Percentiles rank a stretch among this genome's conserved stretches.
Conservation (phyloP, 495 filamentous ascomycete species). For the Cercophora samala region DNA sequence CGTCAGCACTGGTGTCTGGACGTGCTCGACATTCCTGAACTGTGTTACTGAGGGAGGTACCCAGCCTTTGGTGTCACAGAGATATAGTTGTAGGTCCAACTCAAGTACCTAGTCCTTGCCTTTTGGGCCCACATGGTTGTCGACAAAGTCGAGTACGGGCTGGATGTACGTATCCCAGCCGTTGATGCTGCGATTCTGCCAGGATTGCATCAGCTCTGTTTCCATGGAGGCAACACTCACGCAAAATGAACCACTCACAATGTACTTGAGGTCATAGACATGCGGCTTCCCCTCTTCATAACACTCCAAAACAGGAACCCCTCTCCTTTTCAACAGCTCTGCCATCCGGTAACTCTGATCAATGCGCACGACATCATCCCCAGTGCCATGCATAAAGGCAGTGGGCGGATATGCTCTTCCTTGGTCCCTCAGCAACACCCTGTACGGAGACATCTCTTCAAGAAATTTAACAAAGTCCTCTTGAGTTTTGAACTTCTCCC, state of each 20-base stretch:
- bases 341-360: slow-evolving; percentile 28
- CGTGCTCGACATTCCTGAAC: no score
- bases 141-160: slow-evolving; percentile 29
- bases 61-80: no score
- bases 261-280: slow-evolving; percentile 31
- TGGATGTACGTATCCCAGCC: slow-evolving; percentile 30
- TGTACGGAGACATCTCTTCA: slow-evolving; percentile 19
- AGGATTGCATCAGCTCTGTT: background rate
- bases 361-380: slow-evolving; percentile 23
- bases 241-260: slow-evolving; percentile 17
- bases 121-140: slow-evolving; percentile 8
- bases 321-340: slow-evolving; percentile 16
- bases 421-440: slow-evolving; percentile 15
- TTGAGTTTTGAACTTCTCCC: slow-evolving; percentile 25
- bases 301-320: slow-evolving; percentile 25
- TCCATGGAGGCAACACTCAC: background rate
- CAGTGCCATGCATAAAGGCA: slow-evolving; percentile 30
- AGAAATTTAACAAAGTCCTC: slow-evolving; percentile 21
- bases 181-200: slow-evolving; percentile 17
- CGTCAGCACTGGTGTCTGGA: no score
- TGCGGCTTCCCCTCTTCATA: slow-evolving; percentile 28
- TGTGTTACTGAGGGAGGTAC: no score
- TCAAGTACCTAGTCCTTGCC: background rate
- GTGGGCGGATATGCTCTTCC: slow-evolving; percentile 28
- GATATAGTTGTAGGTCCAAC: no score